A percentile compares a stretch with the other conserved stretches of the same genome.
phyloP scores from a whole-genome alignment of 345 rosid species.

The Arabis hirsuta region DNA sequence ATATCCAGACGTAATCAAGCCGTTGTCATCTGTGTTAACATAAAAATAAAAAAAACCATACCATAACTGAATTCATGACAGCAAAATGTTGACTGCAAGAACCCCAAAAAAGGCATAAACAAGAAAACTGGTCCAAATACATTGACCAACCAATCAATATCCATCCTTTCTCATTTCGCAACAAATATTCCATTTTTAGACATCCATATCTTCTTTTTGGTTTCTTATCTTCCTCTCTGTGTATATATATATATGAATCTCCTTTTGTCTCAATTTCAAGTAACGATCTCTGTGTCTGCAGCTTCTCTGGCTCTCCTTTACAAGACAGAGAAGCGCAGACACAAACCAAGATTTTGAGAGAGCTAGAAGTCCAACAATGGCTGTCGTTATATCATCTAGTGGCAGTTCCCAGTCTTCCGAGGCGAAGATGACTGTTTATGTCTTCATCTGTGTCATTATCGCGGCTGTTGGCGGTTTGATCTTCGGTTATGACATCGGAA shows the following conservation, averaged over 20 bases:
- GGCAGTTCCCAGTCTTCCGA: constrained; percentile 49
- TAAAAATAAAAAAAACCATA: background rate
- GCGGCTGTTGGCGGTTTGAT: constrained; percentile 63
- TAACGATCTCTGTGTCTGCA: constrained; percentile 13
- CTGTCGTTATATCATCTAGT: constrained; percentile 33
- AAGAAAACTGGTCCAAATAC: background rate
- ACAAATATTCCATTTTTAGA: constrained; percentile 23
- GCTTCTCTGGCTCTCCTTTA: constrained; percentile 28
- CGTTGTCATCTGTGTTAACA: background rate
- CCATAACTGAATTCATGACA: constrained; percentile 10
- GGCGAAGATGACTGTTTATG: constrained; percentile 52
- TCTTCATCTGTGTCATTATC: constrained; percentile 48
- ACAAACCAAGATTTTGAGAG: background rate
- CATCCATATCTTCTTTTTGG: constrained; percentile 25
- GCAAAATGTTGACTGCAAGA: constrained; percentile 18
- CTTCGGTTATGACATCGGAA: constrained; percentile 69
- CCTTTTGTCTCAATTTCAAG: background rate
- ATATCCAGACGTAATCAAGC: constrained; percentile 17
- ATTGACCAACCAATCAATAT: constrained; percentile 21
- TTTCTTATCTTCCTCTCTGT: constrained; percentile 17
- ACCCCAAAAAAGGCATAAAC: background rate
- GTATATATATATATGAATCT: constrained; percentile 10
- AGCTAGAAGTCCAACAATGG: constrained; percentile 38
- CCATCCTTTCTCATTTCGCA: constrained; percentile 9
- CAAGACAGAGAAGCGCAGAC: constrained; percentile 15